Evolutionary conservation across 2,329 filamentous ascomycete species (phyloP).

Genomic region (Aureobasidium mangrovei): DNA sequence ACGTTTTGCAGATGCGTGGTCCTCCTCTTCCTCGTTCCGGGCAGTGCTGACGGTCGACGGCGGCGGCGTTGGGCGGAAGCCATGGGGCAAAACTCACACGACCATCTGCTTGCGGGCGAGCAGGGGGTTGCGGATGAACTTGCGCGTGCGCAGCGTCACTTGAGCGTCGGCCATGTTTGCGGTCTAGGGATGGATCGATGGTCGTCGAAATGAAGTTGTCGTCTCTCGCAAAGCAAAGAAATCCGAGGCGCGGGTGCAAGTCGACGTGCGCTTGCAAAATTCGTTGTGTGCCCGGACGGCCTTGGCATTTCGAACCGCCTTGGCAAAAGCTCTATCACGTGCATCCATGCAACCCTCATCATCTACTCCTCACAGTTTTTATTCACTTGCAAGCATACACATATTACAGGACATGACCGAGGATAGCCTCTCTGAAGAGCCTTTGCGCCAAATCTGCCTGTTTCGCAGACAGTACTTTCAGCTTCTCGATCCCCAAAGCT

Average conservation of each 20-base stretch:
- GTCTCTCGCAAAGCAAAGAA: conserved; percentile 8
- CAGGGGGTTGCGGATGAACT: conserved; percentile 99
- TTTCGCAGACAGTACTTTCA: conserved; percentile 75
- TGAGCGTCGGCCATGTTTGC: conserved; percentile 77
- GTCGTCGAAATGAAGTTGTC: conserved; percentile 7
- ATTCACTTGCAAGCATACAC: neutral
- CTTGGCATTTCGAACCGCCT: neutral
- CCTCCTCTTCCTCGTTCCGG: conserved; percentile 8
- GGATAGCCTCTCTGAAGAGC: neutral
- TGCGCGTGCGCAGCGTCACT: conserved; percentile 73
- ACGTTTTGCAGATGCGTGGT: neutral
- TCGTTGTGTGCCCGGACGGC: neutral
- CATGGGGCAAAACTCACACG: conserved; percentile 51
- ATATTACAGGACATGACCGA: neutral
- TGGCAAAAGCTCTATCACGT: neutral
- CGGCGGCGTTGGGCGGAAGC: conserved; percentile 4
- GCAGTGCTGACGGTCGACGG: neutral
- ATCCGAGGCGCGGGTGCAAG: neutral
- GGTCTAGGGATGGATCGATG: conserved; percentile 23
- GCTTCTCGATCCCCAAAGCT: conserved; percentile 50
- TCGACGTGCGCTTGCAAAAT: conserved; percentile 1
- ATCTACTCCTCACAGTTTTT: neutral
- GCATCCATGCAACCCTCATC: neutral
- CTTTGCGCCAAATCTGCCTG: conserved; percentile 25
- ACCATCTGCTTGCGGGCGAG: conserved; percentile 99